A percentile compares a stretch with the other conserved stretches of the same genome.
These are phyloP conservation scores for Hypoxylon sp. DNA, from an alignment of 2,329 filamentous ascomycete species.

Conservation along the genomic window DNA sequence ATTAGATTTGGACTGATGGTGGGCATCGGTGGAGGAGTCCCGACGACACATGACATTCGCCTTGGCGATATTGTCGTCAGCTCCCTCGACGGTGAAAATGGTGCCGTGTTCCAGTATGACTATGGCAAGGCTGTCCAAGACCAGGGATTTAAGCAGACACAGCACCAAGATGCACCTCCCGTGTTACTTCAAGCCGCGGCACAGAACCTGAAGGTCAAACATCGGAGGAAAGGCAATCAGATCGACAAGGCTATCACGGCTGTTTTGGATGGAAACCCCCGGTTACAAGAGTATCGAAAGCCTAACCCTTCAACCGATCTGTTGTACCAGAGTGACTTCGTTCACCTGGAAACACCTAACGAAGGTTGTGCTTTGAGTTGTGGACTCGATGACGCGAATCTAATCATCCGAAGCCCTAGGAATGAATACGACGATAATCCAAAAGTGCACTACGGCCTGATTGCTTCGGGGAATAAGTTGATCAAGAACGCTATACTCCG, in stretches of 20 bases:
- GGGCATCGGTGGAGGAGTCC: conserved; percentile 57
- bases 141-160: too few species aligned
- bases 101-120: conserved; percentile 42
- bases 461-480: neutral
- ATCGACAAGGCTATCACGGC: too few species aligned
- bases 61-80: conserved; percentile 51
- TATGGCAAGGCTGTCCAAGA: neutral
- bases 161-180: neutral
- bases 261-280: too few species aligned
- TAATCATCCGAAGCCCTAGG: neutral
- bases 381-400: too few species aligned
- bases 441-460: neutral
- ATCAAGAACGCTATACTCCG: neutral
- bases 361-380: neutral
- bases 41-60: conserved; percentile 35
- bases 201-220: too few species aligned
- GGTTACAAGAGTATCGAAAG: too few species aligned
- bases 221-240: too few species aligned
- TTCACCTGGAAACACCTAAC: neutral
- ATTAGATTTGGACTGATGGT: conserved; percentile 61
- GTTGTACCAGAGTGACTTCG: too few species aligned
- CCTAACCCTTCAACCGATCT: too few species aligned
- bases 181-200: neutral
- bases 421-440: neutral
- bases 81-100: conserved; percentile 28